phyloP scores from a whole-genome alignment of 768 basidiomycete species.

The Suillus paluster region DNA sequence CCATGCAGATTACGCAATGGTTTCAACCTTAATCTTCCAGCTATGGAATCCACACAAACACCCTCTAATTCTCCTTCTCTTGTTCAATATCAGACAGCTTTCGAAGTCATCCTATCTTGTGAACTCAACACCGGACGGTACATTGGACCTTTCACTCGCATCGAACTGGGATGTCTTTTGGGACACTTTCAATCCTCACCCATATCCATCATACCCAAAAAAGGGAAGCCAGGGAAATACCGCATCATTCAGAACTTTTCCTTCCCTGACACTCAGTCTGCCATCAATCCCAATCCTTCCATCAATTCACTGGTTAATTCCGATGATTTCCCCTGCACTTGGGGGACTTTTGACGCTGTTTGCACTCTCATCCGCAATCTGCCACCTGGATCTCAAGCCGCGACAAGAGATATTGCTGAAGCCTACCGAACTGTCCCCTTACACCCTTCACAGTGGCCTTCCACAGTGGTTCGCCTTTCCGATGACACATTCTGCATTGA shows the following conservation, averaged over 20 bases:
- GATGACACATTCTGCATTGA: conserved; percentile 27
- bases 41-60: not conserved
- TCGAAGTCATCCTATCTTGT: not conserved
- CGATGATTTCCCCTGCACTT: conserved; percentile 41
- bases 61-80: not conserved
- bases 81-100: not conserved
- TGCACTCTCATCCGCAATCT: conserved; percentile 19
- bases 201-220: conserved; percentile 33
- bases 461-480: conserved; percentile 16
- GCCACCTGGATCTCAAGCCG: conserved; percentile 37
- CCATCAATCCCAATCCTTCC: not conserved
- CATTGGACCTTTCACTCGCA: conserved; percentile 15
- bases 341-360: conserved; percentile 44
- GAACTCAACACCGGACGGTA: conserved; percentile 19
- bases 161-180: conserved; percentile 9
- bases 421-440: conserved; percentile 31
- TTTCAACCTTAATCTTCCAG: conserved; percentile 10
- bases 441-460: conserved; percentile 28
- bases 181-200: conserved; percentile 26
- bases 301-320: not conserved
- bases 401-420: conserved; percentile 28
- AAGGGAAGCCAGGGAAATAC: conserved; percentile 36
- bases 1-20: conserved; percentile 1
- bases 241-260: conserved; percentile 45
- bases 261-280: conserved; percentile 19